Evolutionary conservation across 1,284 basidiomycete species (phyloP).

Genomic region (Rhodotorula mucilaginosa): DNA sequence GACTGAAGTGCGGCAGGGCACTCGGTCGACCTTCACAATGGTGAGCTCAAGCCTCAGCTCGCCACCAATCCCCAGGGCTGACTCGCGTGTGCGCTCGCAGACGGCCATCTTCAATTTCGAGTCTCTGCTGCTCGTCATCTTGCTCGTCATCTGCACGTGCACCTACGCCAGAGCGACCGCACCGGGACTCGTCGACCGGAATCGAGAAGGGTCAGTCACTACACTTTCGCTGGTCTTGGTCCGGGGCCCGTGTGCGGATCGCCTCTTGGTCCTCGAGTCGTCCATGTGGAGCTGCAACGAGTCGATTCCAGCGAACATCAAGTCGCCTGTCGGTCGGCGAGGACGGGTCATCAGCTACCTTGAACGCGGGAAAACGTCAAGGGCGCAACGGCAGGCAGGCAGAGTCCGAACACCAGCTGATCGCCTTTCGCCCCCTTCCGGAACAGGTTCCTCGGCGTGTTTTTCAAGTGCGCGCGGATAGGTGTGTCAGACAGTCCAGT

Average conservation of each 20-base stretch:
- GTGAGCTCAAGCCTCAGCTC: no score
- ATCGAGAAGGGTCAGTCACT: slow-evolving; percentile 79
- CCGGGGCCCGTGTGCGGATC: background rate
- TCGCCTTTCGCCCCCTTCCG: background rate
- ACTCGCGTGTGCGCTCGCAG: slow-evolving; percentile 52
- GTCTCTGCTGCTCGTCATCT: slow-evolving; percentile 85
- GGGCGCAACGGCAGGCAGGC: background rate
- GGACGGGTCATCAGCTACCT: background rate
- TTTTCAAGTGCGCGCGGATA: slow-evolving; percentile 90
- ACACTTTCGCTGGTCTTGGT: no score
- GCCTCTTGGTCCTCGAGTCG: background rate
- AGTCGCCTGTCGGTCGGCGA: background rate
- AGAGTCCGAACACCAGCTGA: background rate
- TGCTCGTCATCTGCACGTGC: slow-evolving; percentile 94
- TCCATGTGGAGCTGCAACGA: slow-evolving; percentile 1
- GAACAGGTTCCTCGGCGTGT: slow-evolving; percentile 78
- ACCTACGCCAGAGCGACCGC: slow-evolving; percentile 89
- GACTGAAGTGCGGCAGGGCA: no score
- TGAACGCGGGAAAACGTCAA: no score
- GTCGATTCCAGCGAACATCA: background rate
- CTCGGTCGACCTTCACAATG: no score
- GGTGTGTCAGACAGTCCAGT: slow-evolving; percentile 56
- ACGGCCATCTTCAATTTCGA: slow-evolving; percentile 98
- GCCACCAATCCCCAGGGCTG: no score
- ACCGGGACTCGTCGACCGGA: slow-evolving; percentile 84